Conservation (phyloP, 2,329 filamentous ascomycete genomes). For the Aureobasidium sp. region DNA sequence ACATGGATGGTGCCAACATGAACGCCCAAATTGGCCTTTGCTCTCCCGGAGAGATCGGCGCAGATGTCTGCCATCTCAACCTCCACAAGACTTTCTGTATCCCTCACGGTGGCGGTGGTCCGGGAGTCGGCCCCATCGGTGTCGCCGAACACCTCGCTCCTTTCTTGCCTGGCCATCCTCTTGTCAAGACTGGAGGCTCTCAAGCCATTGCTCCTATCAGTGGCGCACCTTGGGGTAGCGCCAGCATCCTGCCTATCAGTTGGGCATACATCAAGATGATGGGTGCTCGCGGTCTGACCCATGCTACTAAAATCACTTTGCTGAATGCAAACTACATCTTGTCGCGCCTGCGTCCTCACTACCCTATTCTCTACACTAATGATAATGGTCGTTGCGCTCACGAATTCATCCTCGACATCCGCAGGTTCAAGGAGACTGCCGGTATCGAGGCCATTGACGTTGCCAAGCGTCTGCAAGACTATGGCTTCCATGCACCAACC, state of each 20-base stretch:
- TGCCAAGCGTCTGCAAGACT: constrained; percentile 93
- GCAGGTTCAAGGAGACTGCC: constrained; percentile 73
- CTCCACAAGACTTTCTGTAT: constrained; percentile 99
- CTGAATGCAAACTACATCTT: constrained; percentile 97
- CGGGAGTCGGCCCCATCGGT: constrained; percentile 88
- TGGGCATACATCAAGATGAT: constrained; percentile 96
- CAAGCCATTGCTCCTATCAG: constrained; percentile 65
- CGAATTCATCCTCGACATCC: constrained; percentile 91
- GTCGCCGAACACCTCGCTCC: constrained; percentile 73
- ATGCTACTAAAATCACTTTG: constrained; percentile 86
- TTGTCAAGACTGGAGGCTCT: constrained; percentile 49
- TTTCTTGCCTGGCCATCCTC: constrained; percentile 67
- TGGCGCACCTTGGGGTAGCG: constrained; percentile 78
- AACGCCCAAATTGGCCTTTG: constrained; percentile 95
- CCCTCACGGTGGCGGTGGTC: constrained; percentile 88
- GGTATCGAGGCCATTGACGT: constrained; percentile 90
- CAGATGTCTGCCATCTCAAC: constrained; percentile 94
- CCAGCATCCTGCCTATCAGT: constrained; percentile 86
- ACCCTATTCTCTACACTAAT: constrained; percentile 91
- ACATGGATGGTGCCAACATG: constrained; percentile 99
- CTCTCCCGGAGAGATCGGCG: constrained; percentile 89
- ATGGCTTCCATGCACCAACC: constrained; percentile 93
- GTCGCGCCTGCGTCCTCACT: constrained; percentile 76
- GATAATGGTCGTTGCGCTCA: constrained; percentile 81
- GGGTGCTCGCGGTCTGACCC: constrained; percentile 73